Conservation (phyloP, 208 protist species). For the Endotrypanum monterogeii region DNA sequence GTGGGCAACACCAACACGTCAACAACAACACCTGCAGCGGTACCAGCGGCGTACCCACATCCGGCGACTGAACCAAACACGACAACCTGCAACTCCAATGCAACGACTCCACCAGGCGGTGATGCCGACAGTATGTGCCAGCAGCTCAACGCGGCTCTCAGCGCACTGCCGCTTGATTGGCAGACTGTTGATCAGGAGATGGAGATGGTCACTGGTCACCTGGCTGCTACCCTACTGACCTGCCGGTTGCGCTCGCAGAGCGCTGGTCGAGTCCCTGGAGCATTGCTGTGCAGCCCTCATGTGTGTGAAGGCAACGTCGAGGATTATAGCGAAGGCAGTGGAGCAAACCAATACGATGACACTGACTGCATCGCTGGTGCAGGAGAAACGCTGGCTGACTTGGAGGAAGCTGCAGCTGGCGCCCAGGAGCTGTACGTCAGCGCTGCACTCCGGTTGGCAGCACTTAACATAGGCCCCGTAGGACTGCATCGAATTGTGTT, state of each 20-base stretch:
- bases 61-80: background rate
- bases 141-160: conserved; percentile 13
- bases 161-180: conserved; percentile 23
- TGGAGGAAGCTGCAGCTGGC: background rate
- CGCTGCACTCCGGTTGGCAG: conserved; percentile 26
- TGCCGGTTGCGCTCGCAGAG: conserved; percentile 13
- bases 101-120: too few species aligned
- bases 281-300: background rate
- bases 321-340: background rate
- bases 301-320: background rate
- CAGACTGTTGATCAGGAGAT: conserved; percentile 16
- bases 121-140: conserved; percentile 2
- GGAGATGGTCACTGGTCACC: conserved; percentile 12
- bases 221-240: conserved; percentile 18
- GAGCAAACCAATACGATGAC: background rate
- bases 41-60: background rate
- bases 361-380: background rate
- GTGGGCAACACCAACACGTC: background rate
- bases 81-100: background rate
- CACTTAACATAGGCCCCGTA: conserved; percentile 17
- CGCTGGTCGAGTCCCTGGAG: background rate
- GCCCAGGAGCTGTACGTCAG: conserved; percentile 34
- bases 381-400: too few species aligned
- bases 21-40: background rate
- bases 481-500: conserved; percentile 27